Evolutionary conservation across 192 early-diverging fungal genomes (phyloP).

Genomic region (Mortierella claussenii): DNA sequence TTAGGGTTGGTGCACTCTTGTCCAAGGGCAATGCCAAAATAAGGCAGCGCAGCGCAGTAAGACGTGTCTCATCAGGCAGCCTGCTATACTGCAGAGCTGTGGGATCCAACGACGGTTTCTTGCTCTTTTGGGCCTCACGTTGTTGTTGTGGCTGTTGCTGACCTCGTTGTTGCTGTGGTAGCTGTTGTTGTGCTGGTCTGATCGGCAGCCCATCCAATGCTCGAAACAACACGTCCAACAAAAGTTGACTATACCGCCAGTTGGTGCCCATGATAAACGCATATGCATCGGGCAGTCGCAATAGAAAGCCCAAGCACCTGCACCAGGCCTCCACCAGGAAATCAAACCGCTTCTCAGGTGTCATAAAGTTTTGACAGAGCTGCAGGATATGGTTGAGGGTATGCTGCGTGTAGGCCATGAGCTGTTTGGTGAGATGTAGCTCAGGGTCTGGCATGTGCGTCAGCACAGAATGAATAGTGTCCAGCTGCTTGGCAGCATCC

Average conservation of each 20-base stretch:
- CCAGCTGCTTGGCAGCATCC: constrained; percentile 3
- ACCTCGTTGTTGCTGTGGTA: not conserved
- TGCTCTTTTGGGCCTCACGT: too few relatives aligned
- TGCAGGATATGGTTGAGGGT: constrained; percentile 24
- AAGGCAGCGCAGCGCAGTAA: constrained; percentile 22
- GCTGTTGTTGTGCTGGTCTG: not conserved
- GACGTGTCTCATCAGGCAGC: constrained; percentile 40
- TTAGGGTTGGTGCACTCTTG: not conserved
- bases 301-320: constrained; percentile 27
- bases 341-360: constrained; percentile 30
- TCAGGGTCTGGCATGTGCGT: constrained; percentile 29
- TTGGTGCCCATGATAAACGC: constrained; percentile 5
- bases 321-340: constrained; percentile 40
- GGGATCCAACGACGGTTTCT: not conserved
- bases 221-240: constrained; percentile 24
- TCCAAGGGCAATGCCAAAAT: constrained; percentile 24
- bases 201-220: constrained; percentile 26
- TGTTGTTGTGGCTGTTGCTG: not conserved
- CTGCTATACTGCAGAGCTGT: constrained; percentile 3
- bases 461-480: constrained; percentile 5
- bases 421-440: constrained; percentile 16
- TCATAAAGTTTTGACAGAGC: constrained; percentile 23
- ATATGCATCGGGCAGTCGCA: constrained; percentile 33
- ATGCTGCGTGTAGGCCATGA: constrained; percentile 32
- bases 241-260: constrained; percentile 12